Conservation (phyloP, 2,329 filamentous ascomycete genomes). For the Zymoseptoria ardabiliae region DNA sequence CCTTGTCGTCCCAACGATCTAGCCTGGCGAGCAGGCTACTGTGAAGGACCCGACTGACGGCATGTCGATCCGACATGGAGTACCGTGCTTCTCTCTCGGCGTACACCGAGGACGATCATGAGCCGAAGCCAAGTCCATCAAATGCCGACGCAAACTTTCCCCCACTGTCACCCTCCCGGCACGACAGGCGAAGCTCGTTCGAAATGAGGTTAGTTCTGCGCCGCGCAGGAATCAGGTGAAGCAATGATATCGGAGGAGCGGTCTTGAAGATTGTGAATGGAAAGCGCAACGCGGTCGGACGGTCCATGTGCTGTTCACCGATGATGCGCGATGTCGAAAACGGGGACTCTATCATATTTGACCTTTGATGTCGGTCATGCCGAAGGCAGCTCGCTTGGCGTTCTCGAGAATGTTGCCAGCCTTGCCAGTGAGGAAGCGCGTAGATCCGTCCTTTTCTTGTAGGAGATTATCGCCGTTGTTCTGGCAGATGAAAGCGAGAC, state of each 20-base stretch:
- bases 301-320: background rate
- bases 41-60: too few species aligned
- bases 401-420: constrained; percentile 66
- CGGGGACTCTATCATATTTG: constrained; percentile 57
- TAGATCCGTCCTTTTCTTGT: constrained; percentile 64
- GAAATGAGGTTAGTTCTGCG: background rate
- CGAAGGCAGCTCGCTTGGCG: constrained; percentile 66
- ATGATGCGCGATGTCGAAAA: background rate
- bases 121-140: background rate
- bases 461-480: constrained; percentile 68
- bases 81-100: background rate
- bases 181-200: background rate
- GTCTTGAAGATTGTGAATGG: background rate
- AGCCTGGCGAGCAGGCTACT: background rate
- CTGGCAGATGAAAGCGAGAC: constrained; percentile 82
- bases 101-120: background rate
- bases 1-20: background rate
- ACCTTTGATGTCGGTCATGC: constrained; percentile 91
- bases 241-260: background rate
- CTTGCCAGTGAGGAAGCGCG: constrained; percentile 64
- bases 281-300: background rate
- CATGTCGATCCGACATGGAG: background rate
- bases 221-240: background rate
- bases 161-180: background rate
- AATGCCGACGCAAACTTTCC: background rate